Evolutionary conservation across 129 eudicot genomes (phyloP), one percentile per base, ranked within the genome.

Genomic region (Dittrichia graveolens): DNA sequence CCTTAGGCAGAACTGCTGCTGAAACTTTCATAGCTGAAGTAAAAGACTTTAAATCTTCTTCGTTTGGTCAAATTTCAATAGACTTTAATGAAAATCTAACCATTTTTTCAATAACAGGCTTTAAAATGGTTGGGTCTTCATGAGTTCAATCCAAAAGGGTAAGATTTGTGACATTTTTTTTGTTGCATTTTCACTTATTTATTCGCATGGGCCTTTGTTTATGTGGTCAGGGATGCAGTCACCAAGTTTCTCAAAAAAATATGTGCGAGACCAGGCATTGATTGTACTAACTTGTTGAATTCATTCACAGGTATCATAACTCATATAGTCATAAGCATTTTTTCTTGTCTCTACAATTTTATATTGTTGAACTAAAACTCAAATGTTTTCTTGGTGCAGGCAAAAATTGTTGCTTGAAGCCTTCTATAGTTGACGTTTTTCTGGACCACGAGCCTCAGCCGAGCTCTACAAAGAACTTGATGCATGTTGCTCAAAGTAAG

Each of bases 401-500:
- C 16, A 82, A 77, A 56, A 84, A 86, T 48, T 89, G 96, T 78
- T 89, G 96, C 83, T 76, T 89, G 71, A 84, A 85, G 80, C 76
- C 87, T 38, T 84, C 92, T 4, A 81, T 73, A 48, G 87, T 86
- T 10, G 64, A 41, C 46, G 43, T 64, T 37, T 87, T 89, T 71
- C 87, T 84, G 40, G 80, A 83, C 13, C 85, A 89, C 59, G 96
- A 87, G 78, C 96, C 92, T 61, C 96, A 89, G 58, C 72, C 96
- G 7, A 82, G 88, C 60, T 85, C 96, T 34, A 85, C 89, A 19
- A 89, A 89, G 66, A 89, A 89, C 87, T 72, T 89, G 93, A 78
- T 89, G 19, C 96, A 87, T 80, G 59, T 89, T 62, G 86, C 96
- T 56, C 96, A 89, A 67, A 89, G 96, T 86, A 89, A 77, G 90